Percentiles rank a stretch among this genome's conserved stretches.
Evolutionary conservation across 345 rosid species (phyloP).

Genomic region (Eucalyptus cloeziana): DNA sequence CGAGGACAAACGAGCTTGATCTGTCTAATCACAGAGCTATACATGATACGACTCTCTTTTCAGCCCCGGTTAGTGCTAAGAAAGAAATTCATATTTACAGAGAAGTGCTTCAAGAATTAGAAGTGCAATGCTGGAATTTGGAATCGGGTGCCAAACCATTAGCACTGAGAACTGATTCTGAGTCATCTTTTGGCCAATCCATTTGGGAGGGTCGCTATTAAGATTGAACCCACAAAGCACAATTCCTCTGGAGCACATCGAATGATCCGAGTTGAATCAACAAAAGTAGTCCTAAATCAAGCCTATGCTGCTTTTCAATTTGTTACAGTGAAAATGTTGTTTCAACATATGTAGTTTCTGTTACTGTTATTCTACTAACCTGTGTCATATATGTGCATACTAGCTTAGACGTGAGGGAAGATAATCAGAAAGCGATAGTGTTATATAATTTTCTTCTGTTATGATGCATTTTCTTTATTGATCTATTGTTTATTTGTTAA

Average conservation of each 20-base stretch:
- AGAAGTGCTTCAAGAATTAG: not conserved
- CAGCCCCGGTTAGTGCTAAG: not conserved
- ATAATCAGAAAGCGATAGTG: not conserved
- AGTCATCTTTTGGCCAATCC: not conserved
- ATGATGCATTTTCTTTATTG: not conserved
- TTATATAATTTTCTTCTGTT: not conserved
- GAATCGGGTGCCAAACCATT: not conserved
- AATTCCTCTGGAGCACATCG: not conserved
- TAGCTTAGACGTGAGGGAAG: not conserved
- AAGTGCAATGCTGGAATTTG: not conserved
- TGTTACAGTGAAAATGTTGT: not conserved
- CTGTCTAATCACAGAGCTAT: not conserved
- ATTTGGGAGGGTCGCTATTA: not conserved
- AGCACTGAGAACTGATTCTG: not conserved
- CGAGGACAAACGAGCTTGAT: not conserved
- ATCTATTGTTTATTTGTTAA: not conserved
- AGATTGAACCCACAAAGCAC: not conserved
- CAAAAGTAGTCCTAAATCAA: not conserved
- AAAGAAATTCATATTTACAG: not conserved
- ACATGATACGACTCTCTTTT: not conserved
- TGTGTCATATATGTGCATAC: not conserved
- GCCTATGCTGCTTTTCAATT: not conserved
- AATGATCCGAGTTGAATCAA: not conserved
- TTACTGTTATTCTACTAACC: not conserved
- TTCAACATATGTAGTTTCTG: not conserved